A percentile compares a stretch with the other conserved stretches of the same genome.
These are phyloP conservation scores for Volvariella volvacea DNA, from an alignment of 1,284 basidiomycete genomes.

Conservation along the genomic window DNA sequence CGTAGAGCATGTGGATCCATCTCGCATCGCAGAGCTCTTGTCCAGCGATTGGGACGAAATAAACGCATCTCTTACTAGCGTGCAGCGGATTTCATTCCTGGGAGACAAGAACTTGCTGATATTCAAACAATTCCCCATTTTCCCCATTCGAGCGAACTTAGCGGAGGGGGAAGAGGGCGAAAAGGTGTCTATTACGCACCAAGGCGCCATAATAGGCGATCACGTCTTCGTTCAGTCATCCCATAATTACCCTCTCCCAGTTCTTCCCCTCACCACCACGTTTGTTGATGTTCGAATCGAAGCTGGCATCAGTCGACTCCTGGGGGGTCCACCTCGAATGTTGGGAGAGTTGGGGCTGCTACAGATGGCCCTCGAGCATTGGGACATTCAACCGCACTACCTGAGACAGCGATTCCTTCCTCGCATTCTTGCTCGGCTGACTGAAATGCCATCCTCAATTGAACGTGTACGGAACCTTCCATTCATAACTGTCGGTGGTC, in stretches of 20 bases:
- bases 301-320: background rate
- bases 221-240: background rate
- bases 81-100: background rate
- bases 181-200: background rate
- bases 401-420: background rate
- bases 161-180: background rate
- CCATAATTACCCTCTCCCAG: background rate
- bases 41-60: background rate
- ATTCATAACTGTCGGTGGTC: background rate
- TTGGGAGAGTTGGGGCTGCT: background rate
- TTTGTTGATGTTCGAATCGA: background rate
- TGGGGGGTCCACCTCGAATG: background rate
- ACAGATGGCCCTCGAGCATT: background rate
- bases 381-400: background rate
- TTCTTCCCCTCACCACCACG: background rate
- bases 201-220: background rate
- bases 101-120: background rate
- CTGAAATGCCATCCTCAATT: background rate
- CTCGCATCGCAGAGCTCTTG: background rate
- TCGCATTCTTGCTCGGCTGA: background rate
- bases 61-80: background rate
- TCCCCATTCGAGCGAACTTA: background rate
- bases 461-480: background rate
- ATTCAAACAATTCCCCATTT: background rate
- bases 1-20: background rate